Conservation (phyloP, 23 red algal genomes). For the Gracilaria gracilis region DNA sequence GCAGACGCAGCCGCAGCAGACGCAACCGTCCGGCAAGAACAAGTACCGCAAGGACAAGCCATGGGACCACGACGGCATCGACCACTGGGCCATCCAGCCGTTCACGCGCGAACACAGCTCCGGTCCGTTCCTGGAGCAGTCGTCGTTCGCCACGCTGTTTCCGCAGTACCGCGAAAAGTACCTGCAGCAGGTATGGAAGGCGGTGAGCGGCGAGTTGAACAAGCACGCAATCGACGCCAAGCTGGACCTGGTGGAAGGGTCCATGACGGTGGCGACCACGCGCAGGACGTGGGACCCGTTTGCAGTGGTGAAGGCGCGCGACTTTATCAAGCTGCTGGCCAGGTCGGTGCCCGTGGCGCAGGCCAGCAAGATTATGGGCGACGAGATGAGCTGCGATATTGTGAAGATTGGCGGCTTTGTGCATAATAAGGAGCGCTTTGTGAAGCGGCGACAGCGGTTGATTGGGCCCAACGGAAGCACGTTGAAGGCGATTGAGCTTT, state of each 20-base stretch:
- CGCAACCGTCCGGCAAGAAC: constrained; percentile 29
- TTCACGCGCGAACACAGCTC: constrained; percentile 83
- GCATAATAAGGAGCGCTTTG: constrained; percentile 94
- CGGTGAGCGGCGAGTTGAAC: constrained; percentile 79
- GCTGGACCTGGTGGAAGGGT: constrained; percentile 94
- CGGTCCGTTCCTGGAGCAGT: constrained; percentile 92
- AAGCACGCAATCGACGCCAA: constrained; percentile 66
- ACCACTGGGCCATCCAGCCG: constrained; percentile 90
- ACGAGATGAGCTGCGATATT: constrained; percentile 91
- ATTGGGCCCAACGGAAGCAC: constrained; percentile 96
- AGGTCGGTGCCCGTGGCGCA: constrained; percentile 94
- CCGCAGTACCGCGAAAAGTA: constrained; percentile 97
- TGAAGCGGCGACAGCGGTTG: constrained; percentile 90
- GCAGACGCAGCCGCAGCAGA: not conserved
- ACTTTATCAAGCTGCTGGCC: constrained; percentile 95
- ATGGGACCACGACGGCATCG: constrained; percentile 98
- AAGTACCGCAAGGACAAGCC: constrained; percentile 94
- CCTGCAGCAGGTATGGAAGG: constrained; percentile 91
- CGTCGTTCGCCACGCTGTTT: constrained; percentile 97
- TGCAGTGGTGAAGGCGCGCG: constrained; percentile 87
- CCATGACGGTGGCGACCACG: constrained; percentile 95
- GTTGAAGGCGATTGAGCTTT: constrained; percentile 96
- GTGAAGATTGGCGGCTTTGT: constrained; percentile 85
- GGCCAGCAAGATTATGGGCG: constrained; percentile 81
- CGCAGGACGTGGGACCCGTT: constrained; percentile 92